These are phyloP conservation scores for Thermothielavioides terrestris DNA, from an alignment of 495 filamentous ascomycete genomes.

Conservation along the genomic window DNA sequence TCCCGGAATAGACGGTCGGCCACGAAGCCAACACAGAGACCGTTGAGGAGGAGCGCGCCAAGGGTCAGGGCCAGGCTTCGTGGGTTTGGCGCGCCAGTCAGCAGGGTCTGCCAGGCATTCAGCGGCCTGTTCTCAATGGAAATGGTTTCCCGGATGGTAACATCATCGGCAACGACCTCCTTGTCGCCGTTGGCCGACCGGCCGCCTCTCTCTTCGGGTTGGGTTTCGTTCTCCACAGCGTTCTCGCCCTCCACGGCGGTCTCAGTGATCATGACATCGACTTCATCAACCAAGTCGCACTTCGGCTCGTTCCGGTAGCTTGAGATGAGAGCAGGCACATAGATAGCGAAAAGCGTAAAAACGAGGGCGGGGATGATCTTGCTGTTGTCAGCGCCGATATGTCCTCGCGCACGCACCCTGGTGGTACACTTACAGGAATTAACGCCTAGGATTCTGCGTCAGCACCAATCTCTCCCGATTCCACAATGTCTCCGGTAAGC, in stretches of 20 bases:
- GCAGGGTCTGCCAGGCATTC: conserved; percentile 49
- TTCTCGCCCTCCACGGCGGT: conserved; percentile 26
- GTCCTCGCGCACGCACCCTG: background rate
- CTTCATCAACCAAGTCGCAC: conserved; percentile 52
- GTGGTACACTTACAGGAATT: conserved; percentile 29
- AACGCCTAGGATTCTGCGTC: conserved; percentile 12
- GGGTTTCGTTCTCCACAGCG: conserved; percentile 15
- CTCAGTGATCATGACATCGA: conserved; percentile 53
- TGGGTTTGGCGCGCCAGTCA: conserved; percentile 69
- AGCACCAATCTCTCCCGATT: conserved; percentile 2
- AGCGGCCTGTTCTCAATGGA: conserved; percentile 32
- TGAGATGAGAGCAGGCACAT: conserved; percentile 58
- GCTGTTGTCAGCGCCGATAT: conserved; percentile 12
- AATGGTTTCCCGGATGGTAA: conserved; percentile 46
- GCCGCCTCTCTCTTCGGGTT: conserved; percentile 21
- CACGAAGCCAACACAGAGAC: conserved; percentile 52
- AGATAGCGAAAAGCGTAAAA: conserved; percentile 62
- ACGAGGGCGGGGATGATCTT: conserved; percentile 56
- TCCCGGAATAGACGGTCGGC: conserved; percentile 69
- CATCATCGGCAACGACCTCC: conserved; percentile 32
- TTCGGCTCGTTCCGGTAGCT: conserved; percentile 48
- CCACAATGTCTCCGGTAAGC: background rate
- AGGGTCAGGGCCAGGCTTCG: conserved; percentile 47
- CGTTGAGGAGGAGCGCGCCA: conserved; percentile 63
- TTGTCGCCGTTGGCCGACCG: background rate